Base-by-base conservation (phyloP, 2,329 filamentous ascomycete genomes). In the Colletotrichum sublineola region DNA sequence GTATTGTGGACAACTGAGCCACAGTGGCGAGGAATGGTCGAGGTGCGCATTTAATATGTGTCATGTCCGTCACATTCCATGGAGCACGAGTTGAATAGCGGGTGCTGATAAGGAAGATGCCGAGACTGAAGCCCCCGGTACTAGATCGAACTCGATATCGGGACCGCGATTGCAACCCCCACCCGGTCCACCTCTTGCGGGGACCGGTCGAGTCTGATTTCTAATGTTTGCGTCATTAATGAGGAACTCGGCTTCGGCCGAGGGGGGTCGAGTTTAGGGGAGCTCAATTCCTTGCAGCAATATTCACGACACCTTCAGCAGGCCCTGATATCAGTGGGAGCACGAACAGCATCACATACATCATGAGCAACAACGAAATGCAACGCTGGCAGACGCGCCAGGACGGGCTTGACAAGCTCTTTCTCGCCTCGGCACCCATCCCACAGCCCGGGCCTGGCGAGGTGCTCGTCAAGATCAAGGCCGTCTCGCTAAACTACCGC, bases 351-450 rank as follows among this genome's bases (percentile, higher is more conserved):
- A 29, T 57, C 33, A 42, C 36, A 31, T 9, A 50, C 63, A 57
- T 4, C 18, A 74, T 74, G 73, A 50, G 55, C 29, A 48, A 65
- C 33, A 57, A 44, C 5, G 9, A 73, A 46, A 60, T 68, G 5
- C 71, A 83, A 77, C 86, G 89, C 80, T 91, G 89, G 89, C 81
- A 84, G 20, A 88, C 87, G 2, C 80, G 80, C 53, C 85, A 90
- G 75, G 82, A 89, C 76, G 89, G 89, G 12, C 76, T 91, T 31
- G 86, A 89, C 62, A 87, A 88, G 72, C 82, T 91, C 38, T 78
- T 80, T 61, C 78, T 84, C 36, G 78, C 79, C 1, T 82, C 86
- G 46, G 83, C 78, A 5, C 79, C 85, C 2, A 80, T 89, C 70
- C 87, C 87, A 0, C 74, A 77, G 0, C 86, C 87, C 0, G 83